Evolutionary conservation across 805 yeast species (phyloP), one percentile per base, ranked within the genome.

Genomic region (Wickerhamomyces mucosus): DNA sequence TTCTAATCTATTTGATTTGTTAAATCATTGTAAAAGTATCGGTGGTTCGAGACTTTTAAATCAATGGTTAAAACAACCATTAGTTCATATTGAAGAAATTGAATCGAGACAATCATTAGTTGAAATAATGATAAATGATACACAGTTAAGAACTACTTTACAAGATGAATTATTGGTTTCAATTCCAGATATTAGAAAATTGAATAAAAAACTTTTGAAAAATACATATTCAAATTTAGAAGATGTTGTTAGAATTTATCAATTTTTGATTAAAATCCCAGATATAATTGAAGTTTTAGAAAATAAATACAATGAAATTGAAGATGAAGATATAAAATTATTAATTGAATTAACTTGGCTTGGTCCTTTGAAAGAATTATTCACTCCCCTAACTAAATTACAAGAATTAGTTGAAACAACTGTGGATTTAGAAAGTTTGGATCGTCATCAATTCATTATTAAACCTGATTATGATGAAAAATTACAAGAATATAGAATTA

Each of bases 1-100:
- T 38, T 53, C 74, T 0, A 80, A 94, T 8, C 58, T 92, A 26
- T 88, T 72, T 51, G 96, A 94, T 17, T 64, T 92, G 27, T 61
- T 92, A 45, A 89, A 92, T 61, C 75, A 78, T 43, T 89, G 97
- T 62, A 85, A 82, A 46, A 79, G 94, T 4, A 67, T 75, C 3
- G 85, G 92, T n/a, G 99, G 99, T 7, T 63, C 89, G 2, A 68
- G 97, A 41, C 58, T 88, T 31, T 66, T 92, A 17, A 77, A 92
- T 12, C 95, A 85, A 49, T 92, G 98, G 98, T 65, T 92, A 38
- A 92, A 89, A 50, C 98, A 92, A 56, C 99, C 99, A 1, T 65
- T 92, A 29, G 77, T 94, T 32, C 74, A 75, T 41, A 49, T 67
- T 9, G 48, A 44, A 0, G 73, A 65, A 31, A 86, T 92, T 24